Evolutionary conservation across 805 yeast genomes (phyloP), one percentile per base, ranked within the genome.

Genomic region (Debaryomyces tyrocola): DNA sequence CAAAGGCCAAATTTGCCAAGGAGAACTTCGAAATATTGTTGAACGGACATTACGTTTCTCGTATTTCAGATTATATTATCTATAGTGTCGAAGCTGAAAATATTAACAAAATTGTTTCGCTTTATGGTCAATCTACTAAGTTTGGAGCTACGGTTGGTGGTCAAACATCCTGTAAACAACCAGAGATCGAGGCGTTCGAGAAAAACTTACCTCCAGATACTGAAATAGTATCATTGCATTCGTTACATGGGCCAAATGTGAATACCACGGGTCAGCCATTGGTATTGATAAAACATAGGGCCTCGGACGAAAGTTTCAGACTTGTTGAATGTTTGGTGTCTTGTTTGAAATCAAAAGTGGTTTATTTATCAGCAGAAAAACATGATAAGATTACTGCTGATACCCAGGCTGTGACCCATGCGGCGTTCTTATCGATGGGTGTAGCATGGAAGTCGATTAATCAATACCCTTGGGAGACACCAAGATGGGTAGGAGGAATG

Each of bases 401-500:
- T 63, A 94, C 98, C 1, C 99, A 94, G 65, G 98, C 98, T 0
- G 96, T 92, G 14, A 94, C 99, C 0, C 99, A 94, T 63, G 97
- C 97, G 10, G 98, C 97, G 0, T 94, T 94, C 60, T 72, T 94
- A 48, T 85, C 95, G 46, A 94, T 94, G 99, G 99, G 99, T 4
- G 82, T 84, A 6, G 98, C 98, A 6, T 94, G 99, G 99, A 85
- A 80, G 54, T 79, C 83, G 40, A 74, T 78, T 51, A 78, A 84
- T 58, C 85, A 87, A 62, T 94, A 90, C 62, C 99, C 99, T 0
- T 94, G 99, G 99, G 85, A 83, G 52, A 77, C 83, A 3, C 79
- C 85, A 0, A 81, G 85, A 59, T 90, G 96, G 92, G 70, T 82
- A 20, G 98, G 98, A 11, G 98, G 99, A 1, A 74, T 94, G 40